Evolutionary conservation across 106 monocot species (phyloP), one percentile per base, ranked within the genome.

Genomic region (Gastrodia elata): DNA sequence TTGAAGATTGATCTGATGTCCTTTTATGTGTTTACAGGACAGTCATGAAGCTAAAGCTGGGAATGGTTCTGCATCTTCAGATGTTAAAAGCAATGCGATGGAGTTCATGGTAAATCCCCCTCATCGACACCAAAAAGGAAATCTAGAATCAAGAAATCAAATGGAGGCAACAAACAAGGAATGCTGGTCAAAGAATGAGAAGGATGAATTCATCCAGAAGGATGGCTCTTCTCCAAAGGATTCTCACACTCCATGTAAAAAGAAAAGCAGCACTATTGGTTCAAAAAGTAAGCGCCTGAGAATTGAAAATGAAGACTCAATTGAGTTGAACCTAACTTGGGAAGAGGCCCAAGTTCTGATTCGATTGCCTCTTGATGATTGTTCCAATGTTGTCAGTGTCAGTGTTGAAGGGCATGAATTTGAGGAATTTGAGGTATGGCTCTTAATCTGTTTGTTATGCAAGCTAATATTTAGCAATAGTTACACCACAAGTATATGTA

Each of bases 301-400:
- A 46, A 99, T 99, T 30, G 88, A 99, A 68, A 91, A 82, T 78
- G 89, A 93, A 64, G 98, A 99, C 4, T 91, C 98, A n/a, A 80
- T 89, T 76, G 86, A 91, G 78, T 75, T 99, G 52, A 99, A 87
- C 48, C 42, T 99, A 32, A 91, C 93, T 39, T 99, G 98, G 98
- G 98, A 99, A 49, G 91, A 91, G 73, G 93, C 98, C 64, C 98
- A 99, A 77, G 87, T 82, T 44, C 83, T 99, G 20, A 79, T 99
- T 28, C 86, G 93, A 10, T 88, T 93, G 40, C 83, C 93, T 76
- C 82, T 87, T 55, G 85, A 82, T 39, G 59, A 46, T 68, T 69
- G 73, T 77, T 84, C 87, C 28, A 80, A 59, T 71, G 56, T 91
- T 74, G 81, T 84, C 13, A 73, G 91, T 4, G 80, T 93, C 75